Percentiles rank a stretch among this genome's conserved stretches.
Conservation (phyloP, 768 basidiomycete species). For the Lactarius trivialis region DNA sequence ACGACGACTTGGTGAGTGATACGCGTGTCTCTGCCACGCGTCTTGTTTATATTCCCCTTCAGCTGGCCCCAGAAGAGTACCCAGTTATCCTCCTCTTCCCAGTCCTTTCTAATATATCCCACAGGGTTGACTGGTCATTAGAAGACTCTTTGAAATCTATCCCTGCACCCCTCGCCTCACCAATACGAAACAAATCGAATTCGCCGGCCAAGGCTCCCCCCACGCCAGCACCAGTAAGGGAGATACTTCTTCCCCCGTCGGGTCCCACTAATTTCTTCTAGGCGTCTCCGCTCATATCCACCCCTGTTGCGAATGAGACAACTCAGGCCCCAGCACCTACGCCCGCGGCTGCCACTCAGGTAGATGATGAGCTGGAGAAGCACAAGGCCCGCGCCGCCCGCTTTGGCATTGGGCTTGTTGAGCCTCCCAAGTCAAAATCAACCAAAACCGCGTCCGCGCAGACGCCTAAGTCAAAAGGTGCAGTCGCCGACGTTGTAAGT, state of each 20-base stretch:
- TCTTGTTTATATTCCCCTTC: conserved; percentile 14
- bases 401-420: conserved; percentile 62
- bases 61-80: conserved; percentile 32
- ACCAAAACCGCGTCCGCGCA: conserved; percentile 18
- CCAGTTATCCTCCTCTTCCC: conserved; percentile 11
- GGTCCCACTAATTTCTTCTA: neutral
- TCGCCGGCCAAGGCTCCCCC: neutral
- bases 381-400: conserved; percentile 58
- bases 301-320: neutral
- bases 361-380: conserved; percentile 49
- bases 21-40: conserved; percentile 1
- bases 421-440: conserved; percentile 31
- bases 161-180: neutral
- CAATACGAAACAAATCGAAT: conserved; percentile 1
- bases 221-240: neutral
- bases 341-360: conserved; percentile 20
- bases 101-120: neutral
- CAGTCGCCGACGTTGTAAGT: neutral
- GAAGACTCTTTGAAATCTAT: neutral
- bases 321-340: conserved; percentile 5
- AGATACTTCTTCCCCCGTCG: neutral
- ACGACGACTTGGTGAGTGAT: conserved; percentile 30
- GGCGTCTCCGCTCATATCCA: neutral
- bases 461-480: conserved; percentile 20
- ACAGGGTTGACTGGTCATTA: conserved; percentile 13